phyloP scores from a whole-genome alignment of 169 alveolate species.

The Ichthyophthirius multifiliis region DNA sequence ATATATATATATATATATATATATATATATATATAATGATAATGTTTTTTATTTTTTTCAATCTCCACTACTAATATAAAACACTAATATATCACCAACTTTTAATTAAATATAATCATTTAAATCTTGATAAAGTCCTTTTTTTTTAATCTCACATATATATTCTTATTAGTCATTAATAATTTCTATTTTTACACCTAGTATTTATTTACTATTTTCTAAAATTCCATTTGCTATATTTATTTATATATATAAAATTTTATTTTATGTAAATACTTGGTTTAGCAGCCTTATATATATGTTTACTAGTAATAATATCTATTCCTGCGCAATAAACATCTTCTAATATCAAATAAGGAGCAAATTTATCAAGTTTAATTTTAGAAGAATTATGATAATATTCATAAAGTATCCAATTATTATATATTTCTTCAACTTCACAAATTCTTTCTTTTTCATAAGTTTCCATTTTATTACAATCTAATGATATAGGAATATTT shows the following conservation, averaged over 20 bases:
- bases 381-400: neutral
- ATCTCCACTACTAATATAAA: slow-evolving; percentile 17
- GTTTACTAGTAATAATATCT: slow-evolving; percentile 11
- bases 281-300: neutral
- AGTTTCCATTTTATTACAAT: neutral
- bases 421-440: slow-evolving; percentile 8
- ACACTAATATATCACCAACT: slow-evolving; percentile 5
- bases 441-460: slow-evolving; percentile 14
- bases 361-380: neutral
- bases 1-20: no score
- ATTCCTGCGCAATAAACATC: slow-evolving; percentile 20
- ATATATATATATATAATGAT: no score
- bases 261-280: neutral
- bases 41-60: no score
- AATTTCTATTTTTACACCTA: neutral
- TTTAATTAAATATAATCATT: neutral
- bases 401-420: slow-evolving; percentile 9
- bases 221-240: neutral
- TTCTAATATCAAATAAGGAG: neutral
- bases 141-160: slow-evolving; percentile 9
- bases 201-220: neutral
- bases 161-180: neutral
- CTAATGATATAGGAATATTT: neutral
- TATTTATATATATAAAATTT: neutral
- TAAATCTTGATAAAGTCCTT: slow-evolving; percentile 1